These are phyloP conservation scores for Verticillium longisporum DNA, from an alignment of 2,329 filamentous ascomycete species.

Conservation along the genomic window DNA sequence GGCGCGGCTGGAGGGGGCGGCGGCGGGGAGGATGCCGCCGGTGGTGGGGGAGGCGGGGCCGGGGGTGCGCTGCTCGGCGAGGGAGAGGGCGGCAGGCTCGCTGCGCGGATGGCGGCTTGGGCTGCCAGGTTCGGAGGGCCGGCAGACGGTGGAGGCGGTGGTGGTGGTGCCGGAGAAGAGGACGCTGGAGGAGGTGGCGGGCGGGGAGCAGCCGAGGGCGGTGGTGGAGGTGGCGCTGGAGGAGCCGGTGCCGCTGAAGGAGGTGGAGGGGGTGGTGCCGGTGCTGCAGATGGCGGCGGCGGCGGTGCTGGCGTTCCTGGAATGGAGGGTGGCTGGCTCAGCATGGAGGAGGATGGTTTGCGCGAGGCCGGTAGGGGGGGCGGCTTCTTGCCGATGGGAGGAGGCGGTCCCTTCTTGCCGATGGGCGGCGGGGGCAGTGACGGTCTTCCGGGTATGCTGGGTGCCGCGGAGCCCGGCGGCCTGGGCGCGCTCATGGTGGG, in stretches of 20 bases:
- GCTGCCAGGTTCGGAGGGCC: constrained; percentile 31
- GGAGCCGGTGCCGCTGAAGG: constrained; percentile 32
- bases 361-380: constrained; percentile 55
- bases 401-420: constrained; percentile 65
- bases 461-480: constrained; percentile 52
- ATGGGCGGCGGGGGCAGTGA: constrained; percentile 37
- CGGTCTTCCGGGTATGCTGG: constrained; percentile 50
- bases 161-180: constrained; percentile 25
- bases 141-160: constrained; percentile 22
- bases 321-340: constrained; percentile 25
- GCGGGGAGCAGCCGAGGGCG: constrained; percentile 36
- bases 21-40: constrained; percentile 30
- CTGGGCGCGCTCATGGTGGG: constrained; percentile 49
- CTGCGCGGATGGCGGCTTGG: constrained; percentile 33
- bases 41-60: constrained; percentile 28
- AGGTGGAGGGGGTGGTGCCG: constrained; percentile 30
- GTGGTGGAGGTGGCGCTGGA: constrained; percentile 31
- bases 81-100: neutral
- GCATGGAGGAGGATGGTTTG: constrained; percentile 42
- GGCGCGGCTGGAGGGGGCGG: constrained; percentile 29
- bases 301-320: constrained; percentile 26
- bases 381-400: constrained; percentile 70
- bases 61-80: constrained; percentile 28
- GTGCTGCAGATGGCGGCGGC: constrained; percentile 22
- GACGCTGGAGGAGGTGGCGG: constrained; percentile 30